Percentiles rank a stretch among this genome's conserved stretches.
Evolutionary conservation across 192 early-diverging fungal species (phyloP).

Genomic region (Backusella westeae): DNA sequence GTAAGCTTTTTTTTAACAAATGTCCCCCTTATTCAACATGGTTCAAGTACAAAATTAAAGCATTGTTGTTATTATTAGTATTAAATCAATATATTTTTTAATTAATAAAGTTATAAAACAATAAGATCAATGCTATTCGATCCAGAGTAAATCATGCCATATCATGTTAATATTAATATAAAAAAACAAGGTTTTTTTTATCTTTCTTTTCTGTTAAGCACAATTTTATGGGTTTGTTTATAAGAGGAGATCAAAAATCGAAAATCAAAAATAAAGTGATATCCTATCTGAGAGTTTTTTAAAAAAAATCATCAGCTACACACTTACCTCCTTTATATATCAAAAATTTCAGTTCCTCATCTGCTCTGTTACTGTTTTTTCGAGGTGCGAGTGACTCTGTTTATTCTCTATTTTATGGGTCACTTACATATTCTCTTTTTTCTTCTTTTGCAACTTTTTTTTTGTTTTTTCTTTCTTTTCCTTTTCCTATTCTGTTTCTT

Average conservation of each 20-base stretch:
- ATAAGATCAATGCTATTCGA: background rate
- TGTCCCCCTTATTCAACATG: background rate
- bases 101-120: background rate
- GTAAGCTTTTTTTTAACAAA: background rate
- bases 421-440: background rate
- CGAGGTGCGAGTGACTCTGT: conserved; percentile 10
- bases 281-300: conserved; percentile 3
- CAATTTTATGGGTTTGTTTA: background rate
- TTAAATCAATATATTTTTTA: background rate
- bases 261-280: conserved; percentile 4
- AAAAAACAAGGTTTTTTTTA: background rate
- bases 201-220: background rate
- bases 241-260: conserved; percentile 13
- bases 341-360: background rate
- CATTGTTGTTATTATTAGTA: background rate
- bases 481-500: background rate
- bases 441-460: conserved; percentile 2
- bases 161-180: background rate
- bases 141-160: background rate
- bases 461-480: conserved; percentile 8
- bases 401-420: conserved; percentile 7
- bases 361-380: conserved; percentile 3
- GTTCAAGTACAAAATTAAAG: background rate
- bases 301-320: background rate
- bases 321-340: background rate